These are phyloP conservation scores for Yarrowia alimentaria DNA, from an alignment of 805 yeast genomes.

Conservation along the genomic window DNA sequence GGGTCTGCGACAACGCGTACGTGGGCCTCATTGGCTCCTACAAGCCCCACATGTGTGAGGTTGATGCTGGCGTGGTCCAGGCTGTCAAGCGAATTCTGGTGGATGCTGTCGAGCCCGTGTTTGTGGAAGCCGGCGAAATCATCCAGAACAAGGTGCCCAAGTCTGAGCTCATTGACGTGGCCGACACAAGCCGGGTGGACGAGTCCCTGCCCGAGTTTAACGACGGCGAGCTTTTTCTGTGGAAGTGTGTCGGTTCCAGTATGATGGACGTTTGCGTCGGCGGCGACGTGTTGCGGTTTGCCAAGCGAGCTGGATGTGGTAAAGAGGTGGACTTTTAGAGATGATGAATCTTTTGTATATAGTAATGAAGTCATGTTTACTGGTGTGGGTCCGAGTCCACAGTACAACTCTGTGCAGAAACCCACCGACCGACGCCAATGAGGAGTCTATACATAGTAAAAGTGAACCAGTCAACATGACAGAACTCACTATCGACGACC, in stretches of 20 bases:
- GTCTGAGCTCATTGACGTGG: constrained; percentile 2
- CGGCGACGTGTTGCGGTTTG: constrained; percentile 16
- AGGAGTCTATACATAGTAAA: no score
- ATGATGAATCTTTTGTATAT: not conserved
- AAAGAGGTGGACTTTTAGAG: constrained; percentile 5
- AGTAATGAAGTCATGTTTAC: no score
- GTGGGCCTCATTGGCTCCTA: constrained; percentile 17
- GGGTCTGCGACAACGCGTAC: constrained; percentile 19
- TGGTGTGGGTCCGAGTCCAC: no score
- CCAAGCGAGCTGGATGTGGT: constrained; percentile 16
- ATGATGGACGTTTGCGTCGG: constrained; percentile 23
- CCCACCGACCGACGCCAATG: no score
- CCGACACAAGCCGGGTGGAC: not conserved
- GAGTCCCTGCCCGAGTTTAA: not conserved
- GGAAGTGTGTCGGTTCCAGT: constrained; percentile 26
- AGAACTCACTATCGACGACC: no score
- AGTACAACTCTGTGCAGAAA: no score
- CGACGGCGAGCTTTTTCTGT: not conserved
- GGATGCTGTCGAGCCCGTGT: constrained; percentile 10
- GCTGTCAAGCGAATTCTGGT: constrained; percentile 13
- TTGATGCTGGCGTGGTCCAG: not conserved
- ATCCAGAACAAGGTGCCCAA: constrained; percentile 9
- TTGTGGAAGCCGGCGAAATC: constrained; percentile 20
- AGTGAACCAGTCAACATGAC: no score
- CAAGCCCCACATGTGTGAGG: constrained; percentile 28